These are phyloP conservation scores for Tetrapisispora iriomotensis DNA, from an alignment of 805 yeast species.

Conservation along the genomic window DNA sequence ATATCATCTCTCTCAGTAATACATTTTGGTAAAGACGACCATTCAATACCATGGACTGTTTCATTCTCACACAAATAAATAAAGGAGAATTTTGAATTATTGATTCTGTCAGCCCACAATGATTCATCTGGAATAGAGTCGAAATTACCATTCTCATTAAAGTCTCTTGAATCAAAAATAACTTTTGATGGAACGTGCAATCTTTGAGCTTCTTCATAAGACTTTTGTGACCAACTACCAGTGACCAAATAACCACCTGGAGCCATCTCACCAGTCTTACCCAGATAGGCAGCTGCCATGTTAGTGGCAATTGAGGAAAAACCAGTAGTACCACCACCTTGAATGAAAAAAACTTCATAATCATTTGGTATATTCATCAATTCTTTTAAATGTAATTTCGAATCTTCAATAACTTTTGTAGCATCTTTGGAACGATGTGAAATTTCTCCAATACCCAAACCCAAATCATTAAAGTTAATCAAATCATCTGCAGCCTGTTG, in stretches of 20 bases:
- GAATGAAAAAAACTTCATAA: conserved; percentile 89
- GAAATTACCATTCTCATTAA: conserved; percentile 41
- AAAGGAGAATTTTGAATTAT: conserved; percentile 55
- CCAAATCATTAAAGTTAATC: conserved; percentile 55
- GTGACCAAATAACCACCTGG: conserved; percentile 80
- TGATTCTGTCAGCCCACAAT: conserved; percentile 45
- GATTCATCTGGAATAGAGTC: conserved; percentile 56
- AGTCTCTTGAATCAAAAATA: conserved; percentile 53
- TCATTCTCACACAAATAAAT: conserved; percentile 93
- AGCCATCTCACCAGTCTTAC: conserved; percentile 64
- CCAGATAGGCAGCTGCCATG: conserved; percentile 63
- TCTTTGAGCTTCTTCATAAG: conserved; percentile 78
- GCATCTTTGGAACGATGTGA: conserved; percentile 92
- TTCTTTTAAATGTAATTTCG: conserved; percentile 57
- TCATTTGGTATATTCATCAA: conserved; percentile 76
- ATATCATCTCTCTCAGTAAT: conserved; percentile 48
- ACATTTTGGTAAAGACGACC: conserved; percentile 37
- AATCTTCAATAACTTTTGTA: conserved; percentile 58
- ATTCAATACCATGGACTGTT: conserved; percentile 93
- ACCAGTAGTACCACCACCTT: conserved; percentile 97
- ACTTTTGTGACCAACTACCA: conserved; percentile 89
- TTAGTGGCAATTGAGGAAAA: conserved; percentile 83
- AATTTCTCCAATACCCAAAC: conserved; percentile 90
- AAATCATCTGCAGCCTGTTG: conserved; percentile 83
- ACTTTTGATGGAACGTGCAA: conserved; percentile 68